phyloP scores from a whole-genome alignment of 129 eudicot species.

The Mikania micrantha region DNA sequence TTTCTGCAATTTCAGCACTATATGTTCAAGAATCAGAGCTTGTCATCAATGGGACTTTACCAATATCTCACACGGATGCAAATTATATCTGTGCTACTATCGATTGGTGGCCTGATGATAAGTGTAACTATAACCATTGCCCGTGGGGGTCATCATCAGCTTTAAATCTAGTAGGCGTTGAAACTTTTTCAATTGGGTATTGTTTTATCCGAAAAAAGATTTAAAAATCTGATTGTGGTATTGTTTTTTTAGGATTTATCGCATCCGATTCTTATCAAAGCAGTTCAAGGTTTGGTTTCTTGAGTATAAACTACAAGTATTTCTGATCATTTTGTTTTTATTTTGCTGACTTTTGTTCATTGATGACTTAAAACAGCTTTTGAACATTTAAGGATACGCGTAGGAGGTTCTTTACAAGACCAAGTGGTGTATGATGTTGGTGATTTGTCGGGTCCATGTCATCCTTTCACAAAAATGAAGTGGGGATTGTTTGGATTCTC shows the following conservation, averaged over 20 bases:
- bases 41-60: conserved; percentile 41
- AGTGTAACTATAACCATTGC: conserved; percentile 78
- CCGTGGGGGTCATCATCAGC: conserved; percentile 89
- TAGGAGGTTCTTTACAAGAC: conserved; percentile 96
- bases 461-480: conserved; percentile 38
- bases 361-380: conserved; percentile 46
- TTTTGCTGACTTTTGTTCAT: conserved; percentile 9
- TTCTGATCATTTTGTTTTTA: background rate
- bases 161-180: conserved; percentile 57
- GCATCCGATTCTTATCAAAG: conserved; percentile 61
- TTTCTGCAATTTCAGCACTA: conserved; percentile 54
- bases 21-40: conserved; percentile 45
- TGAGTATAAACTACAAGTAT: background rate
- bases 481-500: conserved; percentile 77
- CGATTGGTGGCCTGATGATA: conserved; percentile 98
- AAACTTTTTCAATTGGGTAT: background rate
- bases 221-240: background rate
- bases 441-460: conserved; percentile 39
- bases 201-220: background rate
- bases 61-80: conserved; percentile 56
- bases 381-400: conserved; percentile 54
- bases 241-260: conserved; percentile 55
- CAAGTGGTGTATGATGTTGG: conserved; percentile 68
- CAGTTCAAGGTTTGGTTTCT: conserved; percentile 62
- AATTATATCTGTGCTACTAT: conserved; percentile 86